phyloP scores from a whole-genome alignment of 2,329 filamentous ascomycete species.

The Hawksworthiomyces lignivorus region DNA sequence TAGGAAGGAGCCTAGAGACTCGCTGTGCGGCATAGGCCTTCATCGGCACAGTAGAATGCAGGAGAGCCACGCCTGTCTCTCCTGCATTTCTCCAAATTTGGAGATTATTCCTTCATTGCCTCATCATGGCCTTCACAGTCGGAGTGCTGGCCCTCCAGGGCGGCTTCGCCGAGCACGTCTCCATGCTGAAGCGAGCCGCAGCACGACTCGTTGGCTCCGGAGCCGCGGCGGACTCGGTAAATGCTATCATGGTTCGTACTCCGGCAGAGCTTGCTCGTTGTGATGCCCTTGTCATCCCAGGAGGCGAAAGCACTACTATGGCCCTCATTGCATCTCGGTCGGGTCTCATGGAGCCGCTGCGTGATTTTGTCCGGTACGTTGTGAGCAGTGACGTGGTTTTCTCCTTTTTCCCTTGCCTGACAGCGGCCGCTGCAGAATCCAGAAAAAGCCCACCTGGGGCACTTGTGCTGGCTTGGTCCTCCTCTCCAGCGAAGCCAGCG shows the following conservation, averaged over 20 bases:
- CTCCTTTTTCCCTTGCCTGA: background rate
- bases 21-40: no score
- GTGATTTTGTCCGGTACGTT: constrained; percentile 81
- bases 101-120: no score
- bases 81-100: no score
- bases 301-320: constrained; percentile 92
- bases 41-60: no score
- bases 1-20: no score
- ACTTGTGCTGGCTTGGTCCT: constrained; percentile 93
- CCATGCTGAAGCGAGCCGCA: constrained; percentile 63
- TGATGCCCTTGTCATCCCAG: constrained; percentile 81
- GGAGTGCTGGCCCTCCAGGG: constrained; percentile 76
- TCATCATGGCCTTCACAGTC: constrained; percentile 37
- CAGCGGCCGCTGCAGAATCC: constrained; percentile 40
- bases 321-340: constrained; percentile 78
- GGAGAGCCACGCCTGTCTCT: no score
- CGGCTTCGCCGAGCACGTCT: constrained; percentile 82
- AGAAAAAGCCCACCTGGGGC: constrained; percentile 82
- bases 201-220: background rate
- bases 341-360: constrained; percentile 71
- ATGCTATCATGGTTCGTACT: constrained; percentile 63
- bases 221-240: constrained; percentile 13
- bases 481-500: constrained; percentile 78
- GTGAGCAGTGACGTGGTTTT: no score
- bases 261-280: constrained; percentile 61